Percentiles rank a stretch among this genome's conserved stretches.
Conservation (phyloP, 352 stramenopile species). For the Phytophthora sp. region DNA sequence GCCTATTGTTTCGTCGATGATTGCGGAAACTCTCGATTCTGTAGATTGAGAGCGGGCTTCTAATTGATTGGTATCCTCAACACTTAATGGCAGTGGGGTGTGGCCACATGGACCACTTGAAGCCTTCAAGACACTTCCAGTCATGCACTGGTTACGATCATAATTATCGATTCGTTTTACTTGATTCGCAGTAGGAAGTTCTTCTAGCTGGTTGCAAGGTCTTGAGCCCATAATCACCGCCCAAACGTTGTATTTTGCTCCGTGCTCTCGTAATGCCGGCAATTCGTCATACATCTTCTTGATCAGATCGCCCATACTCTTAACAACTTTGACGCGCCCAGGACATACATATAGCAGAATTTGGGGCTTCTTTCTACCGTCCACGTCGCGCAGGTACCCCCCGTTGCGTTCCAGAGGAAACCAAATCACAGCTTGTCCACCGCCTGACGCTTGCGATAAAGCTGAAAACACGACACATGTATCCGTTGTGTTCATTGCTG, state of each 20-base stretch:
- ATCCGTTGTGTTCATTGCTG: conserved; percentile 12
- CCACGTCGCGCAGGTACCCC: background rate
- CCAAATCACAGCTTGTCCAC: conserved; percentile 55
- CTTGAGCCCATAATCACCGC: conserved; percentile 30
- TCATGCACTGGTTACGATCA: background rate
- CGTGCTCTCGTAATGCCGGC: conserved; percentile 18
- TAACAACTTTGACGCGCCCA: conserved; percentile 72
- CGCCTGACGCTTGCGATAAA: background rate
- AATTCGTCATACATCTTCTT: conserved; percentile 66
- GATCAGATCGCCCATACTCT: conserved; percentile 50
- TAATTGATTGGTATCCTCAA: background rate
- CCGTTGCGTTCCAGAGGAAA: conserved; percentile 25
- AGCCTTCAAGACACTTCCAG: background rate
- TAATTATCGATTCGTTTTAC: background rate
- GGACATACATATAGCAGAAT: conserved; percentile 69
- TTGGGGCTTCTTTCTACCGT: conserved; percentile 25
- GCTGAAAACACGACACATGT: conserved; percentile 50
- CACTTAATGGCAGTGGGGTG: background rate
- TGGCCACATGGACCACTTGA: background rate
- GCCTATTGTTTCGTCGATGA: too few relatives aligned
- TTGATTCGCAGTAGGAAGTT: background rate
- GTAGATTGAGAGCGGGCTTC: background rate
- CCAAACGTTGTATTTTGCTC: conserved; percentile 52
- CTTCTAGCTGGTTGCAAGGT: conserved; percentile 22
- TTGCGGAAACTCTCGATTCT: conserved; percentile 6